phyloP scores from a whole-genome alignment of 805 yeast species.

The Metschnikowia koreensis region DNA sequence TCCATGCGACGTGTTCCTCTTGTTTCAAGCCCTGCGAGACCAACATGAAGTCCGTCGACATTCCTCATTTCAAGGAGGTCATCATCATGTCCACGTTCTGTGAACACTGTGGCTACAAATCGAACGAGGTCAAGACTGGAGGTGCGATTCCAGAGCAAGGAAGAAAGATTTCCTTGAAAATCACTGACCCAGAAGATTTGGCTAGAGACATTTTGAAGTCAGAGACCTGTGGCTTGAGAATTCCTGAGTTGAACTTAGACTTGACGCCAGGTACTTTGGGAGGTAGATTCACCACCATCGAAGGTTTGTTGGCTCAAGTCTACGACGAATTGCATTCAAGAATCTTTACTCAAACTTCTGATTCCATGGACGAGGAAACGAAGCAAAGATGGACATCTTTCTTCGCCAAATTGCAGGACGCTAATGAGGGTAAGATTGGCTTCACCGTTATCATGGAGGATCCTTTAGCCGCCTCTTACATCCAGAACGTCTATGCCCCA shows the following conservation, averaged over 20 bases:
- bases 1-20: constrained; percentile 88
- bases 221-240: constrained; percentile 81
- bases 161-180: constrained; percentile 62
- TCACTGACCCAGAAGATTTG: constrained; percentile 89
- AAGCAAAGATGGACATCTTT: constrained; percentile 81
- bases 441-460: constrained; percentile 90
- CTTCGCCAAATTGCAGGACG: constrained; percentile 70
- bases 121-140: constrained; percentile 98
- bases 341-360: constrained; percentile 83
- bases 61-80: constrained; percentile 98
- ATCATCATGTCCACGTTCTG: constrained; percentile 94
- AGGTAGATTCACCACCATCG: constrained; percentile 95
- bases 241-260: constrained; percentile 89
- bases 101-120: constrained; percentile 89
- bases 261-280: constrained; percentile 96
- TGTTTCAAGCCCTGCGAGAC: constrained; percentile 83
- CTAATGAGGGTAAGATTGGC: constrained; percentile 74
- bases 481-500: constrained; percentile 98
- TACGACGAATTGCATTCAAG: constrained; percentile 82
- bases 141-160: constrained; percentile 93
- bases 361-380: constrained; percentile 81
- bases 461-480: constrained; percentile 92
- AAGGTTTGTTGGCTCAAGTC: constrained; percentile 88
- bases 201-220: constrained; percentile 92
- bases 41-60: constrained; percentile 93